Evolutionary conservation across 495 filamentous ascomycete species (phyloP).

Genomic region (Achaetomiella virescens): DNA sequence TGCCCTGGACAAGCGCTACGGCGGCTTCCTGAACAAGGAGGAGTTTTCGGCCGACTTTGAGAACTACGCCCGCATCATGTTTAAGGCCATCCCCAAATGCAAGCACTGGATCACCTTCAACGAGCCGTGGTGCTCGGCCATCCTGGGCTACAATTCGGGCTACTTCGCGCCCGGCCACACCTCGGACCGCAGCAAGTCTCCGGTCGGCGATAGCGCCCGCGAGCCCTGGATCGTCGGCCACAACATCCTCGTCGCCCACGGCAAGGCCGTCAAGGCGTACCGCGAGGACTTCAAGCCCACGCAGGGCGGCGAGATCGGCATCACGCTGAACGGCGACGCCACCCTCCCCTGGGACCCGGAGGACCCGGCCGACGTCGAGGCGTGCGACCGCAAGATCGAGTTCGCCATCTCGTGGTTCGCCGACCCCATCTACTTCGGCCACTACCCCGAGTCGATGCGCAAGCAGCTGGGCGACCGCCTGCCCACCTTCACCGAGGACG

Average conservation of each 20-base stretch:
- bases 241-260: conserved; percentile 54
- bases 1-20: conserved; percentile 55
- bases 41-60: conserved; percentile 57
- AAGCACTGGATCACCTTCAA: conserved; percentile 65
- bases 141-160: conserved; percentile 55
- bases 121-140: conserved; percentile 57
- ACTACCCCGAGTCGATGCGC: conserved; percentile 70
- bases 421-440: conserved; percentile 69
- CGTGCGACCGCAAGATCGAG: conserved; percentile 58
- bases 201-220: conserved; percentile 49
- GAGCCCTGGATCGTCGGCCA: conserved; percentile 60
- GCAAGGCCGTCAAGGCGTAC: conserved; percentile 57
- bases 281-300: conserved; percentile 61
- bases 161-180: conserved; percentile 56
- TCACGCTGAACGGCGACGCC: conserved; percentile 58
- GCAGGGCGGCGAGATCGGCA: conserved; percentile 54
- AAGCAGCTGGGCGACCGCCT: conserved; percentile 66
- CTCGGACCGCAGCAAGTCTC: conserved; percentile 49
- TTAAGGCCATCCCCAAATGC: conserved; percentile 53
- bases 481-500: conserved; percentile 58
- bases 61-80: conserved; percentile 53
- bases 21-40: conserved; percentile 51
- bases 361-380: conserved; percentile 52
- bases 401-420: conserved; percentile 64
- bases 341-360: conserved; percentile 52